Base-by-base conservation (phyloP, 768 basidiomycete species). In the Cantharellus cinnabarinus region DNA sequence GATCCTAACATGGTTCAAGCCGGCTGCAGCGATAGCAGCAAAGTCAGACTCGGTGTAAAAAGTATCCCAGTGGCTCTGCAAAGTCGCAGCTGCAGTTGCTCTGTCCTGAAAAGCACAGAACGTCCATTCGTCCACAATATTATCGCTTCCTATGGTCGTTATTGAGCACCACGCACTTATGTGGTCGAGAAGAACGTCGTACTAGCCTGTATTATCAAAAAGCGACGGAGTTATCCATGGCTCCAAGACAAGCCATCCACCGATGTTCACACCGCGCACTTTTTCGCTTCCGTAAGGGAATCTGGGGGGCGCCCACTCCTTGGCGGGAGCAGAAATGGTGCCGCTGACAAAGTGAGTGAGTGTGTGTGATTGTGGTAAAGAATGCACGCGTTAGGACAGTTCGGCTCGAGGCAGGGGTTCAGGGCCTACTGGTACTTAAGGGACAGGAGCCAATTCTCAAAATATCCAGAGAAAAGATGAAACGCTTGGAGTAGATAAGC, bases 31-130 rank as follows among this genome's bases (percentile, higher is more conserved):
- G 37, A 58, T 58, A 14, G 52, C 58, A 3, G 70, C 66, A 66
- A 91, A 85, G 69, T 95, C 91, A n/a, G 70, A 67, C 50, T 81
- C 76, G 5, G 70, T 74, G 62, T 94, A 89, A 79, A 79, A 90
- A 0, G 71, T 71, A 62, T 84, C 69, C 86, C 87, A 89, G 67
- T 88, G 87, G 52, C 75, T 71, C 61, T 39, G 42, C n/a, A 56
- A 60, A 44, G 41, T 4, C 20, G 41, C 41, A 5, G 41, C 4
- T 7, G 61, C 58, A 14, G 29, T 48, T 42, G 40, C 15, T 4
- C 52, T 51, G 29, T 10, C 52, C 40, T 63, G 58, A 35, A 42
- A 58, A 10, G 3, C 41, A 37, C 54, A 48, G 58, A 58, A 62
- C 20, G 64, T 62, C 15, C 48, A 62, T 56, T 58, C 59, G 34